These are phyloP conservation scores for Coemansia sp. DNA, from an alignment of 192 early-diverging fungal genomes.

Conservation along the genomic window DNA sequence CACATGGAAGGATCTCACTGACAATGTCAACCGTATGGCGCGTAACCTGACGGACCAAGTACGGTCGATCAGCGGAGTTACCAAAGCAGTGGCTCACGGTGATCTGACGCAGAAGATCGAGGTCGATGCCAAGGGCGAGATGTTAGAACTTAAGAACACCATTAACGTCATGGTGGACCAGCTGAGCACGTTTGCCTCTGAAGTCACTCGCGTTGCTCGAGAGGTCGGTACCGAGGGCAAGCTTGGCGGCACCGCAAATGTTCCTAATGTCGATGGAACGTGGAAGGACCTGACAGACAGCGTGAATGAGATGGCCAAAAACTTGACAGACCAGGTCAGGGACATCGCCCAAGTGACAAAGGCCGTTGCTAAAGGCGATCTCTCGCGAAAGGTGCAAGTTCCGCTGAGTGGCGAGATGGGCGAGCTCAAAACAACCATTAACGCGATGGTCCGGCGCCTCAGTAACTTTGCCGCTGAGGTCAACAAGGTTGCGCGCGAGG, in stretches of 20 bases:
- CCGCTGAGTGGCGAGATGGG: constrained; percentile 60
- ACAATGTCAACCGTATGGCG: constrained; percentile 76
- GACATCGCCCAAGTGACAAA: constrained; percentile 69
- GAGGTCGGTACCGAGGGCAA: constrained; percentile 71
- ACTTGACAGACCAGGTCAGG: constrained; percentile 67
- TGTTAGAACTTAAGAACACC: constrained; percentile 64
- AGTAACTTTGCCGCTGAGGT: constrained; percentile 63
- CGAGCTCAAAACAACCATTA: constrained; percentile 63
- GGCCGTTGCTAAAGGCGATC: constrained; percentile 64
- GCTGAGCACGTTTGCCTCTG: constrained; percentile 43
- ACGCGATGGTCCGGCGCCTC: constrained; percentile 62
- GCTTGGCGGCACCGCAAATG: constrained; percentile 64
- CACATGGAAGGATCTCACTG: constrained; percentile 72
- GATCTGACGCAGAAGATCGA: constrained; percentile 63
- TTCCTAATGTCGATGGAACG: constrained; percentile 61
- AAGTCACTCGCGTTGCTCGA: constrained; percentile 61
- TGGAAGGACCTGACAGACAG: constrained; percentile 70
- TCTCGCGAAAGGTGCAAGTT: constrained; percentile 56
- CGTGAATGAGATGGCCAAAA: constrained; percentile 70
- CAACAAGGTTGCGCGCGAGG: constrained; percentile 64
- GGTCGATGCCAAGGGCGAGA: constrained; percentile 62
- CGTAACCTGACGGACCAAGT: constrained; percentile 68
- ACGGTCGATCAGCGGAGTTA: constrained; percentile 65
- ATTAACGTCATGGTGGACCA: constrained; percentile 69
- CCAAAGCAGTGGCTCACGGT: constrained; percentile 69